Evolutionary conservation across 2,329 filamentous ascomycete species (phyloP), one percentile per base, ranked within the genome.

Genomic region (Scedosporium aurantiacum): DNA sequence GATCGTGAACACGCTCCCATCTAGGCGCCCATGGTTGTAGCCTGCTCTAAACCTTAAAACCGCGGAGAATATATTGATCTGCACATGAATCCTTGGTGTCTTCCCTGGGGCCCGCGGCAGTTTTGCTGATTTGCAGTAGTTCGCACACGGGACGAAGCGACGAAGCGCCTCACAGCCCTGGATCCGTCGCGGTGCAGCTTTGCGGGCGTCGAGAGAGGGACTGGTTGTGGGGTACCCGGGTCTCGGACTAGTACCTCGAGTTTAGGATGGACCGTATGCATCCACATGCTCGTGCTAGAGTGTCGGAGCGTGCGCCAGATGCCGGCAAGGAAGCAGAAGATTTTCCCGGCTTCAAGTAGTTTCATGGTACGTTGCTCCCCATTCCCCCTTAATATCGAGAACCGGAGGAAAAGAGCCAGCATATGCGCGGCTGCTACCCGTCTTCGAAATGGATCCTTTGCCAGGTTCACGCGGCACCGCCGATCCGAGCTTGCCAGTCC

Each of bases 401-500:
- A 27, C 23, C 50, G 5, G 23, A 25, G 23, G 50, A 27, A 54
- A 18, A 14, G 4, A 23, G 7, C 50, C 14, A 16, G 50, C 7
- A 28, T 54, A 27, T 16, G 50, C 50, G 50, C 47, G 21, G 6
- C 10, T 10, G 6, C 6, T 23, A 18, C 14, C 23, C 43, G n/a
- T 2, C 12, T 28, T 37, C 10, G 32, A 37, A 21, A 54, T 14
- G 21, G 8, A 10, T 45, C 56, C 56, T 6, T 14, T 6, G 0
- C 10, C 27, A 5, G 32, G 28, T n/a, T 60, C 59, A 61, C 1
- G 59, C 10, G 4, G 25, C 18, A 12, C 28, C 32, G 14, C 28
- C 47, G 6, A 23, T 45, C 59, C 72, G 68, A 2, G 55, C 61
- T 43, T 64, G 68, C 73, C 73, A 79, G 60, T 75, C 67, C 5